Conservation (phyloP, 164 flowering plant genomes). For the Kalanchoe fedtschenkoi region DNA sequence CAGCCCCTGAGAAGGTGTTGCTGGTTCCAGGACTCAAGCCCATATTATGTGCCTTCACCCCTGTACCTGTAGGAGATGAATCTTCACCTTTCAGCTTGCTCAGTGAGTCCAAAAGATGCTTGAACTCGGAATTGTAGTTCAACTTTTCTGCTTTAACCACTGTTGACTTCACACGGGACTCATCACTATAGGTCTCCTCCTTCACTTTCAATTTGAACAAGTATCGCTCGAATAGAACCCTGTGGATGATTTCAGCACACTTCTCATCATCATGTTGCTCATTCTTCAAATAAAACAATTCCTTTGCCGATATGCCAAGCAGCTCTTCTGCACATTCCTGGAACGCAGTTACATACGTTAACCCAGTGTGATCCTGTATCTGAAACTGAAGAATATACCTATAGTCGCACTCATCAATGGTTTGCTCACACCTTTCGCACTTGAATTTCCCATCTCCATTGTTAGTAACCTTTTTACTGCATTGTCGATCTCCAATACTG, state of each 20-base stretch:
- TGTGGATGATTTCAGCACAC: constrained; percentile 39
- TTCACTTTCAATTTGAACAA: constrained; percentile 82
- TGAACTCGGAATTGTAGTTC: constrained; percentile 47
- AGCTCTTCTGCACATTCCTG: constrained; percentile 88
- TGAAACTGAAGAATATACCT: constrained; percentile 82
- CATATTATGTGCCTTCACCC: constrained; percentile 11
- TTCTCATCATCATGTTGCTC: constrained; percentile 73
- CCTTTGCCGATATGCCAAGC: constrained; percentile 75
- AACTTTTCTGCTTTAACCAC: constrained; percentile 69
- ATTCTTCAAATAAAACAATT: constrained; percentile 47
- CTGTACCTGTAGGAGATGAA: constrained; percentile 14
- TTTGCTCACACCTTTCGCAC: constrained; percentile 81
- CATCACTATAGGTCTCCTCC: constrained; percentile 82
- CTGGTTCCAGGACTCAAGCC: constrained; percentile 18
- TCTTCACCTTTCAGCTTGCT: constrained; percentile 35
- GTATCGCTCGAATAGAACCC: constrained; percentile 48
- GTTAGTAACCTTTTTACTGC: constrained; percentile 83
- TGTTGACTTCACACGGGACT: constrained; percentile 81
- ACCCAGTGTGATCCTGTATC: constrained; percentile 85
- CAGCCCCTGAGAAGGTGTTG: constrained; percentile 17
- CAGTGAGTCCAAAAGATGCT: constrained; percentile 45
- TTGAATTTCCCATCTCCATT: constrained; percentile 94
- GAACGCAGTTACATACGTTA: constrained; percentile 93
- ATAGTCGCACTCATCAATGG: constrained; percentile 71
- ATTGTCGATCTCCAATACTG: constrained; percentile 70